These are phyloP conservation scores for Sphaerulina vaccinii DNA, from an alignment of 2,329 filamentous ascomycete species.

Conservation along the genomic window DNA sequence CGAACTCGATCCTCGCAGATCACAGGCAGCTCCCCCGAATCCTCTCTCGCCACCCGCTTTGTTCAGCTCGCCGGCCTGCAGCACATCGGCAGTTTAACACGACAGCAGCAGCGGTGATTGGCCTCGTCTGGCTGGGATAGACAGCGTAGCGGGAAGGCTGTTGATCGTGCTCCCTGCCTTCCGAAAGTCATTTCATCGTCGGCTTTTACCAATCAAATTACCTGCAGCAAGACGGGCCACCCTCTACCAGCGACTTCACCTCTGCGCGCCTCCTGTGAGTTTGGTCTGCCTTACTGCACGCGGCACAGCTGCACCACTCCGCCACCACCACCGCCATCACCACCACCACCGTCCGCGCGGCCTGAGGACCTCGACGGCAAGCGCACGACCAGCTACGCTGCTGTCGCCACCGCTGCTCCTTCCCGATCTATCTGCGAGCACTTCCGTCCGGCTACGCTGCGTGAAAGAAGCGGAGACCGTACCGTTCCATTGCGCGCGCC, in stretches of 20 bases:
- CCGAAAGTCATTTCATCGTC: slow-evolving; percentile 22
- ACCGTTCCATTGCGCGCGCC: slow-evolving; percentile 7
- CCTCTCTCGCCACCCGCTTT: slow-evolving; percentile 6
- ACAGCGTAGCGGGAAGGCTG: slow-evolving; percentile 8
- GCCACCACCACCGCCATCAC: background rate
- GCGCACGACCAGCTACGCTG: background rate
- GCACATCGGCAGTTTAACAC: slow-evolving; percentile 14
- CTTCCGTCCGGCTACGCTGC: slow-evolving; percentile 1
- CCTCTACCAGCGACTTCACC: slow-evolving; percentile 6
- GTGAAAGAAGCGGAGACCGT: slow-evolving; percentile 4
- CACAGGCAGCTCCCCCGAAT: background rate
- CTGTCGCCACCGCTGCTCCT: background rate
- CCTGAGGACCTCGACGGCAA: background rate
- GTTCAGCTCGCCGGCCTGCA: slow-evolving; percentile 7
- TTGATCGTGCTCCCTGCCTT: slow-evolving; percentile 18
- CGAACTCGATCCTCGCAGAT: background rate
- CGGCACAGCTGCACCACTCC: background rate
- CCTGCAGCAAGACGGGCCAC: slow-evolving; percentile 8
- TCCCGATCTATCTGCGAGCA: background rate
- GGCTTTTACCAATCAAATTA: slow-evolving; percentile 25
- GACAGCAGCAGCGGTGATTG: slow-evolving; percentile 7
- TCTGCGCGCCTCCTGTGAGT: slow-evolving; percentile 7
- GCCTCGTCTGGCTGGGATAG: slow-evolving; percentile 9
- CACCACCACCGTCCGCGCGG: background rate
- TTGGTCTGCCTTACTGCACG: background rate